Percentiles rank a stretch among this genome's conserved stretches.
Evolutionary conservation across 805 yeast genomes (phyloP).

Genomic region (Monosporozyma servazzii): DNA sequence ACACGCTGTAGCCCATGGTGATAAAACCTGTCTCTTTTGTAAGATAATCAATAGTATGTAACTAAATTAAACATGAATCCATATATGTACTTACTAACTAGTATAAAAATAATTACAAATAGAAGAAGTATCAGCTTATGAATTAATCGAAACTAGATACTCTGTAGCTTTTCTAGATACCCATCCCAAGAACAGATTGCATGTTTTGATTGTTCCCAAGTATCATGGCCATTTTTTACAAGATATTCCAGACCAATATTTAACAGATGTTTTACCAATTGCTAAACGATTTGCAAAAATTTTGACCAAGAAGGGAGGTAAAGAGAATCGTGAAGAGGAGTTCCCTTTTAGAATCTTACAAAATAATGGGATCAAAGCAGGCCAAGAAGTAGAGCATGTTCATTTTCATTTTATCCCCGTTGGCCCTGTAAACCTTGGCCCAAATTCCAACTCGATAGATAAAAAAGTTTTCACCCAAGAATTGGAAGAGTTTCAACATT

Average conservation of each 20-base stretch:
- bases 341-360: constrained; percentile 52
- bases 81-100: neutral
- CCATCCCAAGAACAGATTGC: constrained; percentile 87
- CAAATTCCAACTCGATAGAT: constrained; percentile 88
- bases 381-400: constrained; percentile 90
- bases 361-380: constrained; percentile 90
- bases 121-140: constrained; percentile 90
- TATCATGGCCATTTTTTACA: constrained; percentile 88
- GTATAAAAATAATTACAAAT: neutral
- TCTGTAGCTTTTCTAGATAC: constrained; percentile 83
- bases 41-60: constrained; percentile 73
- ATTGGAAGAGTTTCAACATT: neutral
- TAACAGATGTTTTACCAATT: constrained; percentile 80
- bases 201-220: constrained; percentile 83
- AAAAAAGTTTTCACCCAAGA: constrained; percentile 37
- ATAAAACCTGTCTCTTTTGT: constrained; percentile 80
- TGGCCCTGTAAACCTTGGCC: constrained; percentile 45
- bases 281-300: constrained; percentile 77
- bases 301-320: constrained; percentile 19
- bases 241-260: constrained; percentile 81
- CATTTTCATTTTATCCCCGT: constrained; percentile 96
- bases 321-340: constrained; percentile 21
- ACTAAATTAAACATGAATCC: neutral
- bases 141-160: constrained; percentile 72
- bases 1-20: constrained; percentile 15